These are phyloP conservation scores for Salix exigua DNA, from an alignment of 345 rosid species.

Conservation along the genomic window DNA sequence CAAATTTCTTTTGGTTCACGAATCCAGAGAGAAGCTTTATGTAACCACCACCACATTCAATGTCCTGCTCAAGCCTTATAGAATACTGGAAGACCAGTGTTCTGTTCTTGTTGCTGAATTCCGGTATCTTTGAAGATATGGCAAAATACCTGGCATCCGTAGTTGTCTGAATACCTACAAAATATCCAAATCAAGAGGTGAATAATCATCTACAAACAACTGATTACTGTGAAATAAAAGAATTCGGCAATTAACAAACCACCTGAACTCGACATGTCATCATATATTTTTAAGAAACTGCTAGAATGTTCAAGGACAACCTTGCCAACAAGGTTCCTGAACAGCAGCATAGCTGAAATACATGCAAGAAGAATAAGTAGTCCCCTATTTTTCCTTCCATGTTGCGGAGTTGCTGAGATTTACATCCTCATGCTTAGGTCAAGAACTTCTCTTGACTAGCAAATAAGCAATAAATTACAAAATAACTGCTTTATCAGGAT, in stretches of 20 bases:
- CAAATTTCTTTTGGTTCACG: constrained; percentile 94
- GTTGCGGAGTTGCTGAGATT: no score
- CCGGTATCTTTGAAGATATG: constrained; percentile 82
- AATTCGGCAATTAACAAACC: not conserved
- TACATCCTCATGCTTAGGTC: no score
- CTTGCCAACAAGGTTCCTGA: not conserved
- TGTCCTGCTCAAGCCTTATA: constrained; percentile 79
- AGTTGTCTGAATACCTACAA: constrained; percentile 78
- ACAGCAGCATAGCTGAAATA: not conserved
- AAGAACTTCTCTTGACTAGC: no score
- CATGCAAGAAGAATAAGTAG: no score
- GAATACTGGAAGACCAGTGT: constrained; percentile 86
- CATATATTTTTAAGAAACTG: not conserved
- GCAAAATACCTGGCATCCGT: constrained; percentile 82
- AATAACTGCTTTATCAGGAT: no score
- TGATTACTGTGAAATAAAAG: not conserved
- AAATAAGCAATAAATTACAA: not conserved
- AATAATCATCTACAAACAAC: not conserved
- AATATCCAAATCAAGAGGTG: constrained; percentile 4
- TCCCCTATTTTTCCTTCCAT: no score
- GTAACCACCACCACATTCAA: constrained; percentile 98
- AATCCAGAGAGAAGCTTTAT: constrained; percentile 88
- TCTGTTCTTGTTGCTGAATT: constrained; percentile 78
- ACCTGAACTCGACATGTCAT: not conserved
- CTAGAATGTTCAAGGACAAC: not conserved